These are phyloP conservation scores for Calonectria montana DNA, from an alignment of 2,329 filamentous ascomycete genomes.

Conservation along the genomic window DNA sequence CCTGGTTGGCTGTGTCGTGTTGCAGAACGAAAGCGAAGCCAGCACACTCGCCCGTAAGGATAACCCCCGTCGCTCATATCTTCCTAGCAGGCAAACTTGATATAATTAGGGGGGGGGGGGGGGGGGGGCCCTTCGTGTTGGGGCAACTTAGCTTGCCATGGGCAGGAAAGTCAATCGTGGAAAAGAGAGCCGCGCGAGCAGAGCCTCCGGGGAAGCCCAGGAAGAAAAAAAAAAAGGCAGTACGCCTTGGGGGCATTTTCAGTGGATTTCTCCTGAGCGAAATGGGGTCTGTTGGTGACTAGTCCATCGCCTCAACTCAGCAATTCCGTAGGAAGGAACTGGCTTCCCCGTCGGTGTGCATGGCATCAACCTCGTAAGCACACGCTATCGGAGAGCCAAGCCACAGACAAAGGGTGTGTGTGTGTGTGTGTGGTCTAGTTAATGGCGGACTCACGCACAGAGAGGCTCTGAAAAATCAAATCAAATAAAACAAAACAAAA, in stretches of 20 bases:
- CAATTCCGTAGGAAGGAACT: background rate
- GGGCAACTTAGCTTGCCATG: background rate
- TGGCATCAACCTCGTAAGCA: conserved; percentile 14
- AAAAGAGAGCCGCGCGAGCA: conserved; percentile 10
- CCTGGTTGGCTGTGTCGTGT: conserved; percentile 1
- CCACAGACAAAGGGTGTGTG: background rate
- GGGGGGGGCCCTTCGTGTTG: background rate
- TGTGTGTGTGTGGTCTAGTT: background rate
- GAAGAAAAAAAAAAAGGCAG: background rate
- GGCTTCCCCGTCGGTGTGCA: conserved; percentile 8
- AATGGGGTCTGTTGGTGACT: background rate
- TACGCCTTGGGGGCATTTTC: background rate
- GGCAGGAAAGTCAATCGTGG: background rate
- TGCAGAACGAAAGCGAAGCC: background rate
- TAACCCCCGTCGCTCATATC: conserved; percentile 1
- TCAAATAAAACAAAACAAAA: background rate
- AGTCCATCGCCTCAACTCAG: background rate
- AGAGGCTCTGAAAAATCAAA: background rate
- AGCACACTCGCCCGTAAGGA: background rate
- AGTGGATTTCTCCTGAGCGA: background rate
- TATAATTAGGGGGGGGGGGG: background rate
- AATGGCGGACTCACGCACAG: background rate
- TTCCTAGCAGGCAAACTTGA: background rate
- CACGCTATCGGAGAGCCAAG: conserved; percentile 6
- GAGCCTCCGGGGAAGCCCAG: conserved; percentile 23